Base-by-base conservation (phyloP, 1,139 yeast species). In the Taiozyma sp. region DNA sequence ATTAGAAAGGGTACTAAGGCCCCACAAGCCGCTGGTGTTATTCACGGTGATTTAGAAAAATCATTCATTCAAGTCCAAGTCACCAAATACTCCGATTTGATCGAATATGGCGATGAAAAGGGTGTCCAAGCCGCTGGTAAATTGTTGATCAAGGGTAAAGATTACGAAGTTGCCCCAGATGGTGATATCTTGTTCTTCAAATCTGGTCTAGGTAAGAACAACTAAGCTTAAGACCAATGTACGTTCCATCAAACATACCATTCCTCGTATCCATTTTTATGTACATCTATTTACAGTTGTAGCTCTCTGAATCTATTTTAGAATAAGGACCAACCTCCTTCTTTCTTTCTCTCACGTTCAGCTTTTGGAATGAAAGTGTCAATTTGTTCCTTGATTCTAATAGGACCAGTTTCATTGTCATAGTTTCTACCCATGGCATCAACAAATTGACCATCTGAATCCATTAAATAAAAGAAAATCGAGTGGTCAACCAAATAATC, bases 401-500 rank as follows among this genome's bases (percentile, higher is more conserved):
- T 81, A n/a, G 84, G 84, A 24, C 96, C 96, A 53, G 85, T 85
- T 36, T 78, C 76, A 24, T 91, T 92, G 49, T 84, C 87, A 59
- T 86, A 90, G 62, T 92, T 93, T 66, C 96, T 83, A 46, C 99
- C 99, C 60, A 93, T 77, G 14, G 93, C 98, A 69, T 93, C 97
- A 51, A 92, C 87, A 64, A 90, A 93, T 61, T 87, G 82, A 48
- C 98, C 99, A 67, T 93, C 98, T 22, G 96, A 92, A 66, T 93
- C 98, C 96, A 93, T 90, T 60, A 93, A 75, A 66, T 93, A 93
- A 70, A 91, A 92, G 79, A 92, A 93, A 54, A 93, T 92, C 8
- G 97, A 90, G 70, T 93, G 99, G 67, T 93, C 99, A 22, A 93
- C 99, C 57, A 93, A 78, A 66, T 93, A 93, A 62, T 93, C 97